Conservation (phyloP, 805 yeast genomes). For the Cyberlindnera maritima region DNA sequence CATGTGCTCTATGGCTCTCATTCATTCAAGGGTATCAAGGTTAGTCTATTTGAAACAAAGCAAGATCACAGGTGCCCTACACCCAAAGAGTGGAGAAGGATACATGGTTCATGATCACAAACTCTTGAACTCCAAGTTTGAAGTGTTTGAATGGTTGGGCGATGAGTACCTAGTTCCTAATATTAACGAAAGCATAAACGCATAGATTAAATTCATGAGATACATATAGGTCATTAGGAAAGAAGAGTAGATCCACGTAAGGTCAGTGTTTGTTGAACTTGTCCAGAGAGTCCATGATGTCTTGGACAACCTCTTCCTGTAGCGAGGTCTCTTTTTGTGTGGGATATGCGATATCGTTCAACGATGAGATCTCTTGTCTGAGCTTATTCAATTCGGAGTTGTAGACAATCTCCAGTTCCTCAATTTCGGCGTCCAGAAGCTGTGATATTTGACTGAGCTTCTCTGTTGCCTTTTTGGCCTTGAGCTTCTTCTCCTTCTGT, state of each 20-base stretch:
- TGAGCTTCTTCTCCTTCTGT: background rate
- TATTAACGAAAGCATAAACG: conserved; percentile 27
- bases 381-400: background rate
- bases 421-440: conserved; percentile 29
- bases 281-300: conserved; percentile 18
- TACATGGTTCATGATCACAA: conserved; percentile 74
- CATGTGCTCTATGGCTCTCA: conserved; percentile 95
- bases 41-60: conserved; percentile 57
- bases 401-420: conserved; percentile 25
- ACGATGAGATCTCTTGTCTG: conserved; percentile 19
- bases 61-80: conserved; percentile 51
- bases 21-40: conserved; percentile 81
- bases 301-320: conserved; percentile 13
- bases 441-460: conserved; percentile 29
- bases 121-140: conserved; percentile 83
- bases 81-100: conserved; percentile 55
- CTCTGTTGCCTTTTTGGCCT: background rate
- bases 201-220: conserved; percentile 4
- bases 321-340: background rate
- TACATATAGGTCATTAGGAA: background rate
- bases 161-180: conserved; percentile 26
- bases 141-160: conserved; percentile 72
- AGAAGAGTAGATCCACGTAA: background rate
- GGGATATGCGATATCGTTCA: conserved; percentile 26
- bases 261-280: conserved; percentile 12